phyloP scores from a whole-genome alignment of 2,329 filamentous ascomycete genomes.

The Xylariaceae sp. region DNA sequence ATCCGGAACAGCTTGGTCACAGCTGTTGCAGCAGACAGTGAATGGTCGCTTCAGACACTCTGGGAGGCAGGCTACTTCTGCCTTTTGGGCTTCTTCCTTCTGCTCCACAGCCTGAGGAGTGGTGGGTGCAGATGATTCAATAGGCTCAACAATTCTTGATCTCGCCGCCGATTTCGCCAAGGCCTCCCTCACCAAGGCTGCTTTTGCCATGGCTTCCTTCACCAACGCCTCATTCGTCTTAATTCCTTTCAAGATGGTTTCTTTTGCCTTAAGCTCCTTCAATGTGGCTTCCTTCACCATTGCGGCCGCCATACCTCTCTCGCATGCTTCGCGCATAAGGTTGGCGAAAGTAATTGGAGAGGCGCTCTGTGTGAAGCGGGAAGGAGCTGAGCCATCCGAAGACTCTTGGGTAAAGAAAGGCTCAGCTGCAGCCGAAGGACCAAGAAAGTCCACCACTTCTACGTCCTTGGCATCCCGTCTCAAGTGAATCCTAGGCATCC shows the following conservation, averaged over 20 bases:
- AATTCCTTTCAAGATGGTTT: too few species aligned
- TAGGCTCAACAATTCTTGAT: background rate
- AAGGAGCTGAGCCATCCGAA: constrained; percentile 13
- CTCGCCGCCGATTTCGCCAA: background rate
- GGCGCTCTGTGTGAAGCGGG: constrained; percentile 20
- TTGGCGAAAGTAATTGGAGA: constrained; percentile 20
- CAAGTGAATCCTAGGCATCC: constrained; percentile 37
- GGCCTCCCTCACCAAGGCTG: background rate
- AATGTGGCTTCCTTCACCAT: background rate
- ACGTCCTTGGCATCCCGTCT: constrained; percentile 32
- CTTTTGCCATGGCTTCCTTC: background rate
- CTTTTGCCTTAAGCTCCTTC: background rate
- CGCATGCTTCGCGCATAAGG: constrained; percentile 18
- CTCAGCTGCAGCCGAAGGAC: constrained; percentile 13
- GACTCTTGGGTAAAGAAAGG: constrained; percentile 26
- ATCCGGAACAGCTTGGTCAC: constrained; percentile 77
- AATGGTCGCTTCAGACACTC: constrained; percentile 55
- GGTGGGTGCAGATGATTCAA: background rate
- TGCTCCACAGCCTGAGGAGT: constrained; percentile 8
- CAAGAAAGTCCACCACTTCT: constrained; percentile 39
- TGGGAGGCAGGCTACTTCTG: background rate
- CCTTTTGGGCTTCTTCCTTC: constrained; percentile 11
- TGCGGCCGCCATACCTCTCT: constrained; percentile 4
- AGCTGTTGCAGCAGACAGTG: constrained; percentile 93
- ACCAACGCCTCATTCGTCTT: too few species aligned